Evolutionary conservation across 495 filamentous ascomycete species (phyloP).

Genomic region (Saxispiralis lemnorum): DNA sequence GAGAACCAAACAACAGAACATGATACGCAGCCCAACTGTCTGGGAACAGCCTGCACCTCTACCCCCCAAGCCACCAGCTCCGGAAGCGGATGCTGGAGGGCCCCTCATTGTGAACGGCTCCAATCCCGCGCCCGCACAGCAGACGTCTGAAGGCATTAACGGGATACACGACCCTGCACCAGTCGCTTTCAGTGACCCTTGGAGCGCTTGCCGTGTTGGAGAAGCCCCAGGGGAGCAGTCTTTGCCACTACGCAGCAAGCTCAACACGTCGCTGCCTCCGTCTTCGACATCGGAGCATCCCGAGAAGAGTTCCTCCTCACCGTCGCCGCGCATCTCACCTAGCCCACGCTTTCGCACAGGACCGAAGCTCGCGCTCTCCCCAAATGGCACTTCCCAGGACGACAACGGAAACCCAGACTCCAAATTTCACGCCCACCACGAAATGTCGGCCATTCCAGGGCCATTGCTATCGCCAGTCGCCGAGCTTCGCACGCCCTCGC

Average conservation of each 20-base stretch:
- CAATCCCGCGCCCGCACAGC: conserved; percentile 3
- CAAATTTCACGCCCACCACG: neutral
- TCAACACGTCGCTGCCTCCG: neutral
- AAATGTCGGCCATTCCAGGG: conserved; percentile 4
- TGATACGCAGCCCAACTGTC: conserved; percentile 6
- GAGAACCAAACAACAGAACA: conserved; percentile 2
- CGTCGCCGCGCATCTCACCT: conserved; percentile 1
- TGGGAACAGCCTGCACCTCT: neutral
- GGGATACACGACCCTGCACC: neutral
- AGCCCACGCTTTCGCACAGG: neutral
- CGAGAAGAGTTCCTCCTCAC: neutral
- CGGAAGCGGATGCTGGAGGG: conserved; percentile 13
- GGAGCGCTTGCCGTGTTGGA: too few relatives aligned
- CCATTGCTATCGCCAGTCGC: conserved; percentile 31
- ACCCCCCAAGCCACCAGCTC: neutral
- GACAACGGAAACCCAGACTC: neutral
- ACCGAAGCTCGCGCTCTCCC: conserved; percentile 1
- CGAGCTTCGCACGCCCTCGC: conserved; percentile 31
- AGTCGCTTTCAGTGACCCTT: neutral
- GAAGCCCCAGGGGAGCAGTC: neutral
- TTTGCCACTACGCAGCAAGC: conserved; percentile 3
- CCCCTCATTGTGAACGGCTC: conserved; percentile 33
- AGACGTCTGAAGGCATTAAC: neutral
- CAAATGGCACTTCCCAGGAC: conserved; percentile 6
- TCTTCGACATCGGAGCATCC: too few relatives aligned